Percentiles rank a stretch among this genome's conserved stretches.
phyloP scores from a whole-genome alignment of 164 flowering plant genomes.

The Liquidambar formosana region DNA sequence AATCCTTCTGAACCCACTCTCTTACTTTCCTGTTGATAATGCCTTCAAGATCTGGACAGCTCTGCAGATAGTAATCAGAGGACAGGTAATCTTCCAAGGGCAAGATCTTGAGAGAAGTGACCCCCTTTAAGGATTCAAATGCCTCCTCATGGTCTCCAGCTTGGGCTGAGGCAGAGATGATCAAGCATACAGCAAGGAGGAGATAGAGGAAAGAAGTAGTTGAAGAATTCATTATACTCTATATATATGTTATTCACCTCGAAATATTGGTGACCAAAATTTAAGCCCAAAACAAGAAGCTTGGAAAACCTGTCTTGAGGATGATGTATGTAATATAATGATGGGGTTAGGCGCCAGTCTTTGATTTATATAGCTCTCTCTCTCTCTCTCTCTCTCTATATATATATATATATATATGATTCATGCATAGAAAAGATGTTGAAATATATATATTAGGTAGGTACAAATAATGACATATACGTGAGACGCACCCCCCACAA shows the following conservation, averaged over 20 bases:
- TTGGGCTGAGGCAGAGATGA: background rate
- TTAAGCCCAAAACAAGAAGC: no score
- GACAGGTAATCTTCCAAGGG: slow-evolving; percentile 20
- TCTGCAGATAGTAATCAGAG: slow-evolving; percentile 33
- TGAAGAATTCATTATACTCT: slow-evolving; percentile 3
- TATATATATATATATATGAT: background rate
- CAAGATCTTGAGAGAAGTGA: background rate
- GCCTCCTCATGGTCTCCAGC: background rate
- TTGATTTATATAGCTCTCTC: no score
- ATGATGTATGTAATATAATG: no score
- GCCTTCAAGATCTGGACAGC: slow-evolving; percentile 54
- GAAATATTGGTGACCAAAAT: no score
- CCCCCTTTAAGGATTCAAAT: background rate
- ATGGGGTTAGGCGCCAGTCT: no score
- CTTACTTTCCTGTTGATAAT: slow-evolving; percentile 48
- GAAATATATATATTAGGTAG: background rate
- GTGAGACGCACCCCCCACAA: slow-evolving; percentile 13
- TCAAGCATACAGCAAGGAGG: background rate
- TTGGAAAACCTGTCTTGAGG: no score
- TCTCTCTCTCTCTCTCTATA: background rate
- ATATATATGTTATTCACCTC: no score
- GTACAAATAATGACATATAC: background rate
- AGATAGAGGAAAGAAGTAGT: background rate
- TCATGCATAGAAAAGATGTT: no score
- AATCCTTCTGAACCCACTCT: slow-evolving; percentile 45